Base-by-base conservation (phyloP, 2,329 filamentous ascomycete genomes). In the Sphaceloma murrayae region DNA sequence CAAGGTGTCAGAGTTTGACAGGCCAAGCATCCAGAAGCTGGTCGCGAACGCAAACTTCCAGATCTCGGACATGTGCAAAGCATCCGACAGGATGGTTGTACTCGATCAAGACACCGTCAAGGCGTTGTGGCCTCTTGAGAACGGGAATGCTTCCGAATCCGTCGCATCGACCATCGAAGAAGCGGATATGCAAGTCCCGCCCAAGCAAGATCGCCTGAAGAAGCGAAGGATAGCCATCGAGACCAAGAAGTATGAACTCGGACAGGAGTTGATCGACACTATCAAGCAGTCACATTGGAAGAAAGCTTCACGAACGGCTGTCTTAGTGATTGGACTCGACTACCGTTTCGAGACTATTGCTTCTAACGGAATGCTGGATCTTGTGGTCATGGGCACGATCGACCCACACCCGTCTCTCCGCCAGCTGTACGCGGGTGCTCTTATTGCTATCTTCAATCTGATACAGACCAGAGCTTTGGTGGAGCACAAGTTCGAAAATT, bases 271-370 rank as follows among this genome's bases (percentile, higher is more conserved):
- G 22, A 82, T 88, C 3, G 76, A 82, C 48, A 67, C 82, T 48
- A 84, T 86, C 1, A 80, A 78, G 54, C 76, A 76, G 2, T 85
- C 87, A 1, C 93, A 98, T 58, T 98, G 91, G 91, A 96, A 94
- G 68, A 88, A 94, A 54, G 89, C 89, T 4, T 86, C 80, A 40
- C 75, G 89, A 19, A 94, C 88, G 46, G 84, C 85, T 7, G 83
- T 93, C 26, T 91, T 98, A 59, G 85, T 94, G 3, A 78, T 89
- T 46, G 94, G 91, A 48, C 73, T 95, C 50, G 89, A 86, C 46
- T 76, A 95, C 50, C 80, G 91, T n/a, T 94, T 96, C 55, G 82
- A 95, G 52, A 82, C 78, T 13, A 76, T 98, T 49, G 86, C 86
- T 4, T 85, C 85, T 1, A 71, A 82, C 13, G 77, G 82, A 47